These are phyloP conservation scores for Bruguiera gymnorhiza DNA, from an alignment of 345 rosid genomes.

Conservation along the genomic window DNA sequence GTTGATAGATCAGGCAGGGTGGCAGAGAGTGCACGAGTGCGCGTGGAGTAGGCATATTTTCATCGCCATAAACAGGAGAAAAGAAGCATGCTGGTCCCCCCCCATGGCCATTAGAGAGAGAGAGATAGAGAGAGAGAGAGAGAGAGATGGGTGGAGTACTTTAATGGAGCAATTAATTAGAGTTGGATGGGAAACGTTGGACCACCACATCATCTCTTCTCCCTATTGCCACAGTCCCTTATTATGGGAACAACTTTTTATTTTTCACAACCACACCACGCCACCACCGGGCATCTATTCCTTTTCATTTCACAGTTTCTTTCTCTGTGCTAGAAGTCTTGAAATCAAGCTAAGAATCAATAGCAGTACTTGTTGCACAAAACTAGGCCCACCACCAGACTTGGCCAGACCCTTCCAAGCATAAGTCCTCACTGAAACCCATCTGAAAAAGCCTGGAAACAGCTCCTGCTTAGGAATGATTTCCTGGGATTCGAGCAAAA, in stretches of 20 bases:
- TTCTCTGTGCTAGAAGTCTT: not conserved
- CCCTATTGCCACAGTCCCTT: conserved; percentile 40
- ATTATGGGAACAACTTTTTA: conserved; percentile 39
- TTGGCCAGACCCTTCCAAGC: conserved; percentile 1
- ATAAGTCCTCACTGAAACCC: conserved; percentile 30
- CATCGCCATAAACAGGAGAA: conserved; percentile 4
- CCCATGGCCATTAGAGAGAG: conserved; percentile 26
- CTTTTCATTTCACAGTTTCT: not conserved
- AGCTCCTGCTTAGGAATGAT: conserved; percentile 45
- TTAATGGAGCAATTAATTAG: conserved; percentile 44
- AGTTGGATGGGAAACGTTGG: conserved; percentile 52
- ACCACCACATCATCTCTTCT: conserved; percentile 71
- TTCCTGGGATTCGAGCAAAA: conserved; percentile 45
- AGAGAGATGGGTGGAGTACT: conserved; percentile 44
- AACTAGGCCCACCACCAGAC: conserved; percentile 11
- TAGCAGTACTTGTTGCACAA: not conserved
- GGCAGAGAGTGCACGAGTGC: conserved; percentile 15
- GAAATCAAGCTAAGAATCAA: not conserved
- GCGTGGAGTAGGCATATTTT: conserved; percentile 39
- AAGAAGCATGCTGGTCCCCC: conserved; percentile 29
- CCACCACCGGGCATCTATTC: conserved; percentile 25
- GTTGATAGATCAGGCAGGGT: not conserved
- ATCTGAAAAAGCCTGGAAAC: conserved; percentile 74
- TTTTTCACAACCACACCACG: not conserved
- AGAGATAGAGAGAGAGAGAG: conserved; percentile 16